A percentile compares a stretch with the other conserved stretches of the same genome.
These are phyloP conservation scores for Solanum megistacrolobum DNA, from an alignment of 257 asterid genomes.

Conservation along the genomic window DNA sequence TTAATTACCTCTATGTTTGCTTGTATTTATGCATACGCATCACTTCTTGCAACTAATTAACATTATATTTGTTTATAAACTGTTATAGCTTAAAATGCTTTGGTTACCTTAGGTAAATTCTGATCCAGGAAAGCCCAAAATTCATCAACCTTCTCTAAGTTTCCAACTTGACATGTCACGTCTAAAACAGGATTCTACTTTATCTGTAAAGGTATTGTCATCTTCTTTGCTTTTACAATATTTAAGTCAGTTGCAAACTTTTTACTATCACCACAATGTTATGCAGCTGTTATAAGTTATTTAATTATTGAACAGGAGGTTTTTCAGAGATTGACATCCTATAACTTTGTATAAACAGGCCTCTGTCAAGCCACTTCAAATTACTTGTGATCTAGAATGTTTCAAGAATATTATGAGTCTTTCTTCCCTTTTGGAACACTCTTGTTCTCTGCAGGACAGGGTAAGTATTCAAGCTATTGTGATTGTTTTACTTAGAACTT, in stretches of 20 bases:
- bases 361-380: conserved; percentile 44
- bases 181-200: conserved; percentile 28
- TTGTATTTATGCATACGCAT: not conserved
- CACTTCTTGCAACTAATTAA: not conserved
- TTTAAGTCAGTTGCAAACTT: not conserved
- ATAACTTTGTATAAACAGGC: conserved; percentile 31
- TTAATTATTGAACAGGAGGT: not conserved
- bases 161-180: conserved; percentile 58
- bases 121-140: conserved; percentile 27
- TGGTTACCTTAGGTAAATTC: conserved; percentile 26
- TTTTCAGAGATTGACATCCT: not conserved
- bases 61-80: not conserved
- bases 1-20: not conserved
- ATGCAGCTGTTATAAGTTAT: not conserved
- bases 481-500: not conserved
- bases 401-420: conserved; percentile 47
- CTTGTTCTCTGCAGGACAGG: conserved; percentile 63
- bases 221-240: not conserved
- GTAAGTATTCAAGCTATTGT: conserved; percentile 25
- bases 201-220: conserved; percentile 59
- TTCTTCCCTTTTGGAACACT: conserved; percentile 28
- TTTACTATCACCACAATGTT: not conserved
- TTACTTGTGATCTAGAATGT: conserved; percentile 50
- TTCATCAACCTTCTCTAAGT: conserved; percentile 47
- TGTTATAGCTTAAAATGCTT: not conserved